A percentile compares a stretch with the other conserved stretches of the same genome.
Conservation (phyloP, 1,139 yeast genomes). For the Scheffersomyces cryptocercus region DNA sequence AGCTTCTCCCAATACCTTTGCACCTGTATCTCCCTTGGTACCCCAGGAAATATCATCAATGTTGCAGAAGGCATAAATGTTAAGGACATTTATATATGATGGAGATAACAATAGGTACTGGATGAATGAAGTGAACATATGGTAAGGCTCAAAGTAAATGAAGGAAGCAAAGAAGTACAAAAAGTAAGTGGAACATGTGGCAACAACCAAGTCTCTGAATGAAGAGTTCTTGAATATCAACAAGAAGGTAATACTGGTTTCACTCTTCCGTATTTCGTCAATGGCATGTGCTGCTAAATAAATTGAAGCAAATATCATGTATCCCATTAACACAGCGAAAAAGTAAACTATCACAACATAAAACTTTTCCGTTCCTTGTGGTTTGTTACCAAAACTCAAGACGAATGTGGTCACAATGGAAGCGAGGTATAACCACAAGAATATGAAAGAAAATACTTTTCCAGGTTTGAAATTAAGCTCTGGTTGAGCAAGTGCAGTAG, state of each 20-base stretch:
- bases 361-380: slow-evolving; percentile 84
- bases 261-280: slow-evolving; percentile 30
- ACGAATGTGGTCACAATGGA: slow-evolving; percentile 93
- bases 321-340: slow-evolving; percentile 89
- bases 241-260: slow-evolving; percentile 35
- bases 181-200: slow-evolving; percentile 48
- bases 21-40: slow-evolving; percentile 51
- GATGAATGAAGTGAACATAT: slow-evolving; percentile 49
- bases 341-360: slow-evolving; percentile 80
- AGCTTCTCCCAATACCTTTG: slow-evolving; percentile 50
- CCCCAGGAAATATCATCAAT: slow-evolving; percentile 56
- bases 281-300: slow-evolving; percentile 50
- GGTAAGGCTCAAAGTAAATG: slow-evolving; percentile 53
- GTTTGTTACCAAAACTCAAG: slow-evolving; percentile 89
- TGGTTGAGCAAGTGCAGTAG: slow-evolving; percentile 62
- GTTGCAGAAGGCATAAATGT: slow-evolving; percentile 52
- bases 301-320: slow-evolving; percentile 72
- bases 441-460: slow-evolving; percentile 71
- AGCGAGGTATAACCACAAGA: slow-evolving; percentile 86
- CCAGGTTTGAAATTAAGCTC: slow-evolving; percentile 66
- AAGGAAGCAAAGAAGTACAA: slow-evolving; percentile 49
- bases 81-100: slow-evolving; percentile 48
- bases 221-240: slow-evolving; percentile 43
- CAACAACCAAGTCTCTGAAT: slow-evolving; percentile 51
- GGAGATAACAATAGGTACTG: slow-evolving; percentile 51